phyloP scores from a whole-genome alignment of 2,329 filamentous ascomycete species.

The Arthrobotrys entomopaga region DNA sequence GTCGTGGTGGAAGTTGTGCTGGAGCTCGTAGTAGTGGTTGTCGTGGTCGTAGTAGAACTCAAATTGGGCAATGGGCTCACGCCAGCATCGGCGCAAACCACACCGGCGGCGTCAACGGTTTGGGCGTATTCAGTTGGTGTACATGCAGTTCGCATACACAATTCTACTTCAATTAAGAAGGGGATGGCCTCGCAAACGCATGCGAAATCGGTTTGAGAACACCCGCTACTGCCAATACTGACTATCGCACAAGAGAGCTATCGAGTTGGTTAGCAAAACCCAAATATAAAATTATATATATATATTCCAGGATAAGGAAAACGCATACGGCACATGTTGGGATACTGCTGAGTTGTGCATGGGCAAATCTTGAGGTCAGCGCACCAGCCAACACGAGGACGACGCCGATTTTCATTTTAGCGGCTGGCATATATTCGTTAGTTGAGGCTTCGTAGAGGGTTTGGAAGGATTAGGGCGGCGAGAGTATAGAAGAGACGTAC shows the following conservation, averaged over 20 bases:
- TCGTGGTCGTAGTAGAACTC: slow-evolving; percentile 9
- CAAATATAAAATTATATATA: background rate
- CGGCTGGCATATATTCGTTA: slow-evolving; percentile 2
- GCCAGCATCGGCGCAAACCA: slow-evolving; percentile 13
- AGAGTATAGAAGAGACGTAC: background rate
- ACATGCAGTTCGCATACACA: slow-evolving; percentile 7
- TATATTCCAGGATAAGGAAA: background rate
- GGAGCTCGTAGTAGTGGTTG: slow-evolving; percentile 8
- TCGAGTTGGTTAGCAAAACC: background rate
- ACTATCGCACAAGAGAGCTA: slow-evolving; percentile 20
- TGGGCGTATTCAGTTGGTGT: slow-evolving; percentile 8
- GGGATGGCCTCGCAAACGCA: slow-evolving; percentile 18
- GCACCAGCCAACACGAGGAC: slow-evolving; percentile 1
- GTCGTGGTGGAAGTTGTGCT: slow-evolving; percentile 1
- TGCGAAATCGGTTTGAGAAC: slow-evolving; percentile 8
- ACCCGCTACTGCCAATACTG: slow-evolving; percentile 12
- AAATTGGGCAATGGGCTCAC: slow-evolving; percentile 7
- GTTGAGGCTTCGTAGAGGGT: slow-evolving; percentile 2
- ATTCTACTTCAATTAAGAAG: background rate
- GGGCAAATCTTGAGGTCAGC: slow-evolving; percentile 13
- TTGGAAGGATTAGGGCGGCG: background rate
- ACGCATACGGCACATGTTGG: slow-evolving; percentile 34
- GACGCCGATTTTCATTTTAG: slow-evolving; percentile 14
- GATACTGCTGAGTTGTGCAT: slow-evolving; percentile 3
- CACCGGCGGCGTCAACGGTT: slow-evolving; percentile 7